These are phyloP conservation scores for Trametes punicea DNA, from an alignment of 768 basidiomycete genomes.

Conservation along the genomic window DNA sequence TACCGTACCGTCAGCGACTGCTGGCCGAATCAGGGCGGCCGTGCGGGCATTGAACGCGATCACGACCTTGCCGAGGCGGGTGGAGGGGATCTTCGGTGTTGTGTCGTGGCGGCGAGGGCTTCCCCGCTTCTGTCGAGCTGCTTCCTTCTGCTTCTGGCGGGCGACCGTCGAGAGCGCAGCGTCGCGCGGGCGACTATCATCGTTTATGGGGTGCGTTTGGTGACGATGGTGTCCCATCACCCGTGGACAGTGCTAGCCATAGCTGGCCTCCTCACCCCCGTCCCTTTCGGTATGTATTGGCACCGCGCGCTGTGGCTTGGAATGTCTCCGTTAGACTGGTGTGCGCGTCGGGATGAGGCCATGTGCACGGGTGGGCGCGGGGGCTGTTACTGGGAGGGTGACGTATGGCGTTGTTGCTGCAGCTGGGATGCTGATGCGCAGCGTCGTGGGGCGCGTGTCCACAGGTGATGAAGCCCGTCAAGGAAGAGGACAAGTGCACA, in stretches of 20 bases:
- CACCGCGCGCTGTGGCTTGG: neutral
- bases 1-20: neutral
- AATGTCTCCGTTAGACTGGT: neutral
- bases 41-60: conserved; percentile 6
- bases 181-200: neutral
- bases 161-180: neutral
- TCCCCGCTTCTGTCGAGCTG: neutral
- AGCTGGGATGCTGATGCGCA: conserved; percentile 10
- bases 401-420: conserved; percentile 26
- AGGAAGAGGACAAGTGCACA: conserved; percentile 47
- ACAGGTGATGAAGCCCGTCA: conserved; percentile 49
- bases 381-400: conserved; percentile 8
- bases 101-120: too few species aligned
- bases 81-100: conserved; percentile 6
- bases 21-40: neutral
- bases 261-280: too few species aligned
- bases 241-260: too few species aligned
- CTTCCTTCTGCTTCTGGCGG: neutral
- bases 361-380: neutral
- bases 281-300: too few species aligned
- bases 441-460: conserved; percentile 1
- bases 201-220: neutral
- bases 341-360: too few species aligned
- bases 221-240: too few species aligned
- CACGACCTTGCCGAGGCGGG: neutral